Percentiles rank a stretch among this genome's conserved stretches.
Evolutionary conservation across 129 eudicot genomes (phyloP).

Genomic region (carrot (Daucus carota)): DH1_v3.0 NC_030383.2:6483501-6484000

Average conservation of each 20-base stretch:
- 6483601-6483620: background rate
- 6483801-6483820: background rate
- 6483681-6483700: background rate
- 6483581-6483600: background rate
- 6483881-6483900: background rate
- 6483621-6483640: background rate
- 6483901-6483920: background rate
- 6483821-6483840: background rate
- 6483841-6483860: background rate
- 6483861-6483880: background rate
- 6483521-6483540: background rate
- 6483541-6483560: background rate
- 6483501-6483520: background rate
- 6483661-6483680: background rate
- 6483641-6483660: background rate
- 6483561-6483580: background rate
- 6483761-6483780: background rate
- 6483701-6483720: background rate
- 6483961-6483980: constrained; percentile 74
- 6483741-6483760: background rate
- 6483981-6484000: constrained; percentile 64
- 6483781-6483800: background rate
- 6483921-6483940: constrained; percentile 84
- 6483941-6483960: constrained; percentile 97
- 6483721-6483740: background rate